Base-by-base conservation (phyloP, 2,329 filamentous ascomycete species). In the Paecilomyces sp. region DNA sequence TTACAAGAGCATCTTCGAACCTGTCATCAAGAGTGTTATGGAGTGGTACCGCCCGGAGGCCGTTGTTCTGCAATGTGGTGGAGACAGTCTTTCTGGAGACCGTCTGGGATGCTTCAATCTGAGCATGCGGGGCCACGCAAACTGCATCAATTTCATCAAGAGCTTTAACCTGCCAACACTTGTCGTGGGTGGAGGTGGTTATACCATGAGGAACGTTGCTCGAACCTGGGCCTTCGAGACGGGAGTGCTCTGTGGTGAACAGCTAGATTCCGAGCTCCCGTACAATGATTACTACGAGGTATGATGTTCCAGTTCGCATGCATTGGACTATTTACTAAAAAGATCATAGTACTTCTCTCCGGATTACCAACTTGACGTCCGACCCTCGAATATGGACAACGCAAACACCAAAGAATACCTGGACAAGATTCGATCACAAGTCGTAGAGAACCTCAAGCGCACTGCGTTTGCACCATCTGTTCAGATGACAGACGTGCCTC, bases 201-300 rank as follows among this genome's bases (percentile, higher is more conserved):
- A 89, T 68, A 89, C 86, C 0, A 88, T 88, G 85, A 80, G 86
- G 57, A 89, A 83, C 61, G 81, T 83, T 56, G 79, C 81, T 53
- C 80, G 85, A 55, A 88, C 85, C 0, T 87, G 84, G 85, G 80
- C 80, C 24, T 84, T 80, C 67, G 78, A 97, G 85, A 89, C 77
- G 66, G 93, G 93, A 65, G 84, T 92, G 60, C 83, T 97, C 8
- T 90, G 97, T 22, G 90, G 90, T 30, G 86, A 92, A 61, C 83
- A 90, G 31, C 90, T 97, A 83, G 83, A 86, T 11, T 83, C 88
- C 4, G 87, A 90, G n/a, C 82, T 97, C 50, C 93, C 93, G 0
- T 97, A 92, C 75, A 97, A 96, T 64, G 93, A 97, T 79, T 97
- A 97, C 75, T 97, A 97, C 70, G 86, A 88, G 72, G 82, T 83